Base-by-base conservation (phyloP, 2,329 filamentous ascomycete species). In the Neocucurbitaria cava region DNA sequence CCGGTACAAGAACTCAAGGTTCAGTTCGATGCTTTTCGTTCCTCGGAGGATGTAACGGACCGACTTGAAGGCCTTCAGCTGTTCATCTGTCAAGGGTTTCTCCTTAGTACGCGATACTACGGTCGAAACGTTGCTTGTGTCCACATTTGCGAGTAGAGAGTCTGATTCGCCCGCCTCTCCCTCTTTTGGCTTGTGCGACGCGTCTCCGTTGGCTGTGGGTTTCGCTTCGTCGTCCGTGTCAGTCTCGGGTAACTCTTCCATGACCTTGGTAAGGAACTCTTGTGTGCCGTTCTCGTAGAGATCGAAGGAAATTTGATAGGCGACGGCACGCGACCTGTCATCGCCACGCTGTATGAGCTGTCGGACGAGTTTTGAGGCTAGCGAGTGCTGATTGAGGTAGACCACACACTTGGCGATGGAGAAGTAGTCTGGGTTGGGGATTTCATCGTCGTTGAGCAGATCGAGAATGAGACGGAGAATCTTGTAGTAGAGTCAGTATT, bases 251-350 rank as follows among this genome's bases (percentile, higher is more conserved):
- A 98, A 81, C 41, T 91, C 87, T 54, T 90, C 87, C 70, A 94
- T 88, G 40, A 99, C 91, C 78, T 95, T 97, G 64, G 88, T 88
- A 21, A 99, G 78, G 68, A 99, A 99, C 73, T 98, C 95, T 69
- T 99, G 95, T 0, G 95, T 98, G 64, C 95, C 95, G 71, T 99
- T 99, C 78, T 99, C 95, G 77, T 97, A 98, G 5, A 99, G 83
- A 70, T 99, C 95, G 70, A 99, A 99, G 1, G 94, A 95, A 52
- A 99, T 96, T 75, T 99, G 95, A 76, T 98, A 99, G 17, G 95
- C 95, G 45, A 91, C 89, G 18, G 93, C 90, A 15, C 91, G 85
- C 0, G 92, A 92, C 56, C 87, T 87, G 46, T 87, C 83, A 64
- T 96, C 91, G 5, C 87, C 91, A 61, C 90, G 90, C 57, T 89